phyloP scores from a whole-genome alignment of 2,329 filamentous ascomycete genomes.

The Colletotrichum sp. region DNA sequence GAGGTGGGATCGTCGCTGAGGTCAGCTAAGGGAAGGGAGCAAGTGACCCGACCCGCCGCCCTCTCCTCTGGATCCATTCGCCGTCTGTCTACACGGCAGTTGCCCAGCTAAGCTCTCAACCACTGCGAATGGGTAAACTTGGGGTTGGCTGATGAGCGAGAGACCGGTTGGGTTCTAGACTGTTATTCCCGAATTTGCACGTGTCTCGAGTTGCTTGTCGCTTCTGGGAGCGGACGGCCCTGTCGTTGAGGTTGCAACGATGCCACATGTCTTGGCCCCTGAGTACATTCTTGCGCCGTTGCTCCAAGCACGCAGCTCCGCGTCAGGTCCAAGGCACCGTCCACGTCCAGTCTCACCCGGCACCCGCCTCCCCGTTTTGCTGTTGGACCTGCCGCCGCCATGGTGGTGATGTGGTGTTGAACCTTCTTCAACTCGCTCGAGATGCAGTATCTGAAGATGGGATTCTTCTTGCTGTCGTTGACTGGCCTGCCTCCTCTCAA shows the following conservation, averaged over 20 bases:
- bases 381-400: neutral
- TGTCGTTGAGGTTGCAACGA: conserved; percentile 1
- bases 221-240: neutral
- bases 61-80: neutral
- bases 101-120: neutral
- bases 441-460: neutral
- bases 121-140: neutral
- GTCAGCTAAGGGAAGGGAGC: neutral
- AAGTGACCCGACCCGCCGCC: neutral
- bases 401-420: neutral
- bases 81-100: neutral
- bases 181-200: neutral
- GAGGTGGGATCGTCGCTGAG: neutral
- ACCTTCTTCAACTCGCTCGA: neutral
- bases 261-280: neutral
- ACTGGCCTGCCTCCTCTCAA: neutral
- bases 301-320: neutral
- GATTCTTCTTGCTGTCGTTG: neutral
- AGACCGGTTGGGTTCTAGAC: neutral
- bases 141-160: neutral
- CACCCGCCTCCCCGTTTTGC: neutral
- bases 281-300: neutral
- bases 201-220: neutral
- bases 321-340: neutral
- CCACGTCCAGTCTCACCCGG: neutral